A percentile compares a stretch with the other conserved stretches of the same genome.
phyloP scores from a whole-genome alignment of 139 green algal genomes.

The Micractinium conductrix region DNA sequence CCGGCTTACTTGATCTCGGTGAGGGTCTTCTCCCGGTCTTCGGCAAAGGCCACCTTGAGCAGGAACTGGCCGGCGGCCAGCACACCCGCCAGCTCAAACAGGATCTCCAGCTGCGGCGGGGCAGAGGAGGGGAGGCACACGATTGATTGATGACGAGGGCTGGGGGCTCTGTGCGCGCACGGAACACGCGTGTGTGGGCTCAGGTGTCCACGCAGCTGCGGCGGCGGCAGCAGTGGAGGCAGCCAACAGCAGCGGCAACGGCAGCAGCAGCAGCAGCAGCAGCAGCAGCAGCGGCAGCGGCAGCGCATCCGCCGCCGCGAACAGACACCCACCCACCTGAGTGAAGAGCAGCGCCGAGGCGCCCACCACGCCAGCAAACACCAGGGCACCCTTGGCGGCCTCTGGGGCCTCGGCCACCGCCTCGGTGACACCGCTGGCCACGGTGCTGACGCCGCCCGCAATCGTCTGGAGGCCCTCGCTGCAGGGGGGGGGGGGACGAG shows the following conservation, averaged over 20 bases:
- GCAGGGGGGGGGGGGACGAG: too few species aligned
- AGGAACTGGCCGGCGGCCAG: slow-evolving; percentile 54
- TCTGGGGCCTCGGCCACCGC: slow-evolving; percentile 31
- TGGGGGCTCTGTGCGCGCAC: too few species aligned
- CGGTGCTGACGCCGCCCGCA: not conserved
- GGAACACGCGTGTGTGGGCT: too few species aligned
- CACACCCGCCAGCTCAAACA: slow-evolving; percentile 59
- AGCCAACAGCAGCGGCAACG: too few species aligned
- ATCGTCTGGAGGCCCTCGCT: not conserved
- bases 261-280: too few species aligned
- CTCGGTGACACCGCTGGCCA: not conserved
- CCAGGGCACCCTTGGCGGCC: slow-evolving; percentile 49
- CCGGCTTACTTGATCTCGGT: slow-evolving; percentile 49
- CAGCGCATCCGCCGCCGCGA: too few species aligned
- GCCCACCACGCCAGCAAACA: slow-evolving; percentile 37
- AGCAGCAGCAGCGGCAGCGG: too few species aligned
- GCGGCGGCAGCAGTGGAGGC: too few species aligned
- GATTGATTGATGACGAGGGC: too few species aligned
- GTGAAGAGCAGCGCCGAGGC: slow-evolving; percentile 56
- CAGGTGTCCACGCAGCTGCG: too few species aligned
- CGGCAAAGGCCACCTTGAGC: slow-evolving; percentile 52
- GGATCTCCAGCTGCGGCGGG: slow-evolving; percentile 37
- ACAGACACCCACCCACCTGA: slow-evolving; percentile 30
- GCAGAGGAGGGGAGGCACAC: too few species aligned
- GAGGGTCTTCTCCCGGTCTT: slow-evolving; percentile 55